Percentiles rank a stretch among this genome's conserved stretches.
Evolutionary conservation across 2,329 filamentous ascomycete species (phyloP).

Genomic region (Verticillium nonalfalfae): DNA sequence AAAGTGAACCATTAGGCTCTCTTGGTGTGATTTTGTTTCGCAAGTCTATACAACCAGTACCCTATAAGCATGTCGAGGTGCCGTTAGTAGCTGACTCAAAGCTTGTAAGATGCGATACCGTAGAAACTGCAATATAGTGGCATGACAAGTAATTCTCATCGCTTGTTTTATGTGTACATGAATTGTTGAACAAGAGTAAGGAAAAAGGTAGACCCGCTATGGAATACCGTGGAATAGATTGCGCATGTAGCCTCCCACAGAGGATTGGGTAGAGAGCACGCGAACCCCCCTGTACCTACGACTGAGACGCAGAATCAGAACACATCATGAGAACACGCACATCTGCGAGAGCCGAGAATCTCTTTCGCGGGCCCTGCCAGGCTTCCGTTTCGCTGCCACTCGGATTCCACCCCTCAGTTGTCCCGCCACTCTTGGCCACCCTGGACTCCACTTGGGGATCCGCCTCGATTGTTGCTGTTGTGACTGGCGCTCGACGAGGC

Average conservation of each 20-base stretch:
- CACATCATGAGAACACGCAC: too few relatives aligned
- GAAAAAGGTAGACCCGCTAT: background rate
- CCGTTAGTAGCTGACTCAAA: too few relatives aligned
- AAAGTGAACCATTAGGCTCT: too few relatives aligned
- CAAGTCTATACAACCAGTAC: too few relatives aligned
- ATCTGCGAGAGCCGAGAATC: background rate
- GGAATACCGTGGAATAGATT: background rate
- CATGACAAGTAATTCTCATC: background rate
- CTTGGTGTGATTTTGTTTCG: too few relatives aligned
- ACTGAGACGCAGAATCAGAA: too few relatives aligned
- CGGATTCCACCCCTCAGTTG: slow-evolving; percentile 1
- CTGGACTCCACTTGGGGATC: slow-evolving; percentile 30
- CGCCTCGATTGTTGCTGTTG: slow-evolving; percentile 13
- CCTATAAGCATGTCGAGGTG: too few relatives aligned
- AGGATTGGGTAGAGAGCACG: too few relatives aligned
- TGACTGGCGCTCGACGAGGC: slow-evolving; percentile 1
- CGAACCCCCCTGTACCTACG: too few relatives aligned
- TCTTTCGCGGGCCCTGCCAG: background rate
- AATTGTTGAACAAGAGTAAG: background rate
- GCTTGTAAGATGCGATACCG: background rate
- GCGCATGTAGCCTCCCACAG: too few relatives aligned
- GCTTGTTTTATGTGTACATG: background rate
- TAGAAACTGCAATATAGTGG: too few relatives aligned
- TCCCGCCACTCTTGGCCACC: slow-evolving; percentile 42
- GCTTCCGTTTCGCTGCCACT: background rate